These are phyloP conservation scores for Tanacetum coccineum DNA, from an alignment of 129 eudicot genomes.

Conservation along the genomic window DNA sequence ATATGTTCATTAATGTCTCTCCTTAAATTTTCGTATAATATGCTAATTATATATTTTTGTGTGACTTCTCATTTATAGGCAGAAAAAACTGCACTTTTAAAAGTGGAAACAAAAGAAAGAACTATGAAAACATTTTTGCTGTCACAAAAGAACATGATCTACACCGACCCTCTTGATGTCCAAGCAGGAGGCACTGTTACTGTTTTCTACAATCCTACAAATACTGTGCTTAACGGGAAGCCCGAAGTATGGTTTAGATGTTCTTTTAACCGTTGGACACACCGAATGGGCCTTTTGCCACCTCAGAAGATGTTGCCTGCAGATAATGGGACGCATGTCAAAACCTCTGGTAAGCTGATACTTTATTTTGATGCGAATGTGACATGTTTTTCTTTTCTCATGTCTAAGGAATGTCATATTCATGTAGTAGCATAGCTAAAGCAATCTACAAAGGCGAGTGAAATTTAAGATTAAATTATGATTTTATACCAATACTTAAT, in stretches of 20 bases:
- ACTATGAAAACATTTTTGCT: slow-evolving; percentile 70
- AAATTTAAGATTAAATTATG: no score
- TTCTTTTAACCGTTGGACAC: slow-evolving; percentile 97
- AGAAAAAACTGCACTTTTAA: slow-evolving; percentile 66
- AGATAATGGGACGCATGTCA: slow-evolving; percentile 60
- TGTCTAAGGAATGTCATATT: no score
- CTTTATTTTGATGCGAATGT: not conserved
- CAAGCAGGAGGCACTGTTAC: slow-evolving; percentile 71
- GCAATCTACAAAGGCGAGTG: no score
- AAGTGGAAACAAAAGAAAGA: slow-evolving; percentile 74
- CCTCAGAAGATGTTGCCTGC: slow-evolving; percentile 87
- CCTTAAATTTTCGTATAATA: not conserved
- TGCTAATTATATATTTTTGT: not conserved
- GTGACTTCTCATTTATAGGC: slow-evolving; percentile 44
- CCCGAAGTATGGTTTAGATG: slow-evolving; percentile 91
- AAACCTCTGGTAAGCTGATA: slow-evolving; percentile 55
- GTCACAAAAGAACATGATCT: slow-evolving; percentile 90
- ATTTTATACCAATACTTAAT: no score
- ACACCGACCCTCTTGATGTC: slow-evolving; percentile 89
- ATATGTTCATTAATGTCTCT: not conserved
- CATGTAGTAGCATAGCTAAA: no score
- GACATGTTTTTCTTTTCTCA: no score
- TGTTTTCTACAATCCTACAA: slow-evolving; percentile 76
- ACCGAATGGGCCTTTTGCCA: slow-evolving; percentile 75
- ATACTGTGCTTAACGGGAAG: slow-evolving; percentile 80